Base-by-base conservation (phyloP, 345 rosid genomes). In the Eutrema yunnanense region DNA sequence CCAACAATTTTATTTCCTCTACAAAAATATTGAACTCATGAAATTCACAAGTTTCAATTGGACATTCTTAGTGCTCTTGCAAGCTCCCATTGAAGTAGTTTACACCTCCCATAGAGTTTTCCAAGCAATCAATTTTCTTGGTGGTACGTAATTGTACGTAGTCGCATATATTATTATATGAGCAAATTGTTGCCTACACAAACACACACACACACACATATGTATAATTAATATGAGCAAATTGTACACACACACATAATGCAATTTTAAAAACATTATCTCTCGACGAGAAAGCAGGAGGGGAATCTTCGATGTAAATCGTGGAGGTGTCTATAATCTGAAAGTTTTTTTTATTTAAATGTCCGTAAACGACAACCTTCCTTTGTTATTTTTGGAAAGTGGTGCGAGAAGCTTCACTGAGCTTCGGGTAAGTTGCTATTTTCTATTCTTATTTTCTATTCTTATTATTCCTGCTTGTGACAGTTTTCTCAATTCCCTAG, bases 341-440 rank as follows among this genome's bases (percentile, higher is more conserved):
- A 65, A 69, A 69, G 58, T 76, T 75, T 48, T 9, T 9, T 11
- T 11, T 62, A 69, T 62, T 69, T 47, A 54, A 62, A 29, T 37
- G 65, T 69, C 59, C 40, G 6, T 44, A 69, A 30, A 62, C 79
- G 74, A 69, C 70, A 62, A 75, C 9, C n/a, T 46, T 44, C n/a
- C 52, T 38, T 62, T 54, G 74, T 69, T 69, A 69, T 75, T 62
- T 75, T 69, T 56, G 71, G 79, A 62, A 75, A 75, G 71, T 69
- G 79, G 41, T 59, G 73, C 55, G 5, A 59, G 78, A 75, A 67
- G 73, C 69, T 74, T 67, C 73, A 74, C 73, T 58, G 61, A 65
- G 67, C 73, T 76, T 76, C 74, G 59, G 0, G 59, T 62, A 63
- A 62, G 71, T 69, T 69, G 75, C 65, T 62, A 38, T 54, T 69